These are phyloP conservation scores for Claviceps fusiformis DNA, from an alignment of 2,329 filamentous ascomycete species.

Conservation along the genomic window DNA sequence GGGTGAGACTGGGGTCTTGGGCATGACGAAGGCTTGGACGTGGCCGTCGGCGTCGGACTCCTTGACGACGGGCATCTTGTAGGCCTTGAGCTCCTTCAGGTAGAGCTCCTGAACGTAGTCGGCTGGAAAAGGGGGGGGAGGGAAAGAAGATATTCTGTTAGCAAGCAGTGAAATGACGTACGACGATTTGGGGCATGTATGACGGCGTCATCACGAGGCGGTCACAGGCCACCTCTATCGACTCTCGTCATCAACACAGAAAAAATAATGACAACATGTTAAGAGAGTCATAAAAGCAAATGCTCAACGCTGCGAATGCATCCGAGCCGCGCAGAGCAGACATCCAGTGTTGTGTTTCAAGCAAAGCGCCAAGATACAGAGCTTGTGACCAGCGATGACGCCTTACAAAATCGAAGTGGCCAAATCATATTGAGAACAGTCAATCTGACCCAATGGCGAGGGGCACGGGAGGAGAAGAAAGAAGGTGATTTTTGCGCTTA, in stretches of 20 bases:
- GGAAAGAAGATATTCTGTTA: not conserved
- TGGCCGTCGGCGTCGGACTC: conserved; percentile 77
- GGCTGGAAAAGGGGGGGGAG: conserved; percentile 39
- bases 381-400: not conserved
- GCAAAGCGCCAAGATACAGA: not conserved
- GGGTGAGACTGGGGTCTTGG: conserved; percentile 72
- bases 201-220: not conserved
- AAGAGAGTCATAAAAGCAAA: not conserved
- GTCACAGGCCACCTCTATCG: not conserved
- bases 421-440: not conserved
- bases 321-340: not conserved
- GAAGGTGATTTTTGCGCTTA: conserved; percentile 25
- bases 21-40: conserved; percentile 74
- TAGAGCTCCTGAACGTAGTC: conserved; percentile 97
- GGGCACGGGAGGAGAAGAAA: not conserved
- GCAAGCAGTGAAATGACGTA: not conserved
- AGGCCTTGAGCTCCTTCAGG: conserved; percentile 87
- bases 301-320: not conserved
- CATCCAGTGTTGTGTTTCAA: not conserved
- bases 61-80: conserved; percentile 79
- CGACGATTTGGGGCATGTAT: not conserved
- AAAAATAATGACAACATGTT: not conserved
- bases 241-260: not conserved
- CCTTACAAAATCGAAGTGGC: not conserved
- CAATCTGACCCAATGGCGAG: not conserved